Percentiles rank a stretch among this genome's conserved stretches.
These are phyloP conservation scores for Podospora conica DNA, from an alignment of 495 filamentous ascomycete species.

Conservation along the genomic window DNA sequence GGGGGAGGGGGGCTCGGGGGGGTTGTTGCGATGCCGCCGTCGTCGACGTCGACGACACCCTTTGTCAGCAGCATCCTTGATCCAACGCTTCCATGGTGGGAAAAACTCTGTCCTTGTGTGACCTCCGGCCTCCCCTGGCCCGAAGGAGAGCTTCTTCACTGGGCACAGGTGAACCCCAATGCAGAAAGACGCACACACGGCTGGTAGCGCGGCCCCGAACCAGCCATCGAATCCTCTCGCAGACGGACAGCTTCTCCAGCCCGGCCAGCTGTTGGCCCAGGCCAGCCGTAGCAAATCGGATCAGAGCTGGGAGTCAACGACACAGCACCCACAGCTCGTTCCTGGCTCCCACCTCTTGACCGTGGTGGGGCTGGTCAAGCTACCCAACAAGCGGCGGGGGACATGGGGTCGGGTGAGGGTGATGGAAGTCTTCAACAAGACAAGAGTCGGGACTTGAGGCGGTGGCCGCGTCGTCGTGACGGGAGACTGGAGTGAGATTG, in stretches of 20 bases:
- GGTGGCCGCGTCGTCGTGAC: not conserved
- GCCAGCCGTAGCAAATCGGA: not conserved
- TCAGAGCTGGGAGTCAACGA: not conserved
- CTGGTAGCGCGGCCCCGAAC: conserved; percentile 20
- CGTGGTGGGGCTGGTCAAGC: not conserved
- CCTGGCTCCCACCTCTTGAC: not conserved
- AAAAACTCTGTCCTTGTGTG: not conserved
- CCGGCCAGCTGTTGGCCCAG: not conserved
- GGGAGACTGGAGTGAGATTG: too few relatives aligned
- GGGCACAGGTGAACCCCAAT: not conserved
- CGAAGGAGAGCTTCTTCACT: not conserved
- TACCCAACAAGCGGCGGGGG: not conserved
- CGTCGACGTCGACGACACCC: not conserved
- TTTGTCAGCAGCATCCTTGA: not conserved
- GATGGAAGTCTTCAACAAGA: not conserved
- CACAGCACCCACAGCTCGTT: not conserved
- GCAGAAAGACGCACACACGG: conserved; percentile 23
- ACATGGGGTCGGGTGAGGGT: too few relatives aligned
- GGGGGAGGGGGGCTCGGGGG: not conserved
- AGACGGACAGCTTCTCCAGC: conserved; percentile 1
- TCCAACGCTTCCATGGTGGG: not conserved
- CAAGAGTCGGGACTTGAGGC: not conserved
- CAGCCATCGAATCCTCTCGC: conserved; percentile 13
- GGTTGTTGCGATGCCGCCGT: not conserved
- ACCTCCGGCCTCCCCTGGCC: not conserved